Base-by-base conservation (phyloP, 495 filamentous ascomycete species). In the Pyronema omphalodes region DNA sequence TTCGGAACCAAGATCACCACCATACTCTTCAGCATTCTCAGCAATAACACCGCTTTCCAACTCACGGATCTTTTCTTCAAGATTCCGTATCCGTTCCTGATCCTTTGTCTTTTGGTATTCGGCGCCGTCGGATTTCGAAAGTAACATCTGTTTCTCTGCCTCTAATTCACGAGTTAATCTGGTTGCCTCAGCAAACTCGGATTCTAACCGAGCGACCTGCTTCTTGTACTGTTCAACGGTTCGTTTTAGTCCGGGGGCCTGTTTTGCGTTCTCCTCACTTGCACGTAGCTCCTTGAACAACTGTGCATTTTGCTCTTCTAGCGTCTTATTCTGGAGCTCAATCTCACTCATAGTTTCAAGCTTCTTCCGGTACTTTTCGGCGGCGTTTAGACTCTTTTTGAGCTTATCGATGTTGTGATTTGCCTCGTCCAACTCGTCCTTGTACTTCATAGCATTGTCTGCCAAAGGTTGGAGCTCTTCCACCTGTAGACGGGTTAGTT, bases 51-150 rank as follows among this genome's bases (percentile, higher is more conserved):
- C 29, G 76, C 80, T 60, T 78, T 83, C 58, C 57, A 69, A 17
- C 72, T 83, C 55, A 63, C 82, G 5, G 64, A 71, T 35, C 67
- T 73, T 59, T 65, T 82, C 39, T 59, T 80, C 47, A 61, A 75
- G 50, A 55, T 69, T 43, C 47, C 65, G 62, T 59, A 66, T 66
- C 52, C 54, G 59, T 29, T 66, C 63, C 63, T 66, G 66, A 43
- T 66, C 63, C 36, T 57, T 62, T 14, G 51, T 62, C 52, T 65
- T 66, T 53, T 66, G 63, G 7, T 53, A 57, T 47, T 66, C 63
- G 11, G 62, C 63, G 0, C 63, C 63, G 17, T 50, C 52, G 11
- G 52, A 60, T 51, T 59, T 61, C 9, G 66, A 64, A 41, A 57
- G 63, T 35, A 66, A 55, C 29, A 55, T 62, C 41, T 62, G 54